Conservation (phyloP, 208 protist species). For the Leishmania aethiopica region DNA sequence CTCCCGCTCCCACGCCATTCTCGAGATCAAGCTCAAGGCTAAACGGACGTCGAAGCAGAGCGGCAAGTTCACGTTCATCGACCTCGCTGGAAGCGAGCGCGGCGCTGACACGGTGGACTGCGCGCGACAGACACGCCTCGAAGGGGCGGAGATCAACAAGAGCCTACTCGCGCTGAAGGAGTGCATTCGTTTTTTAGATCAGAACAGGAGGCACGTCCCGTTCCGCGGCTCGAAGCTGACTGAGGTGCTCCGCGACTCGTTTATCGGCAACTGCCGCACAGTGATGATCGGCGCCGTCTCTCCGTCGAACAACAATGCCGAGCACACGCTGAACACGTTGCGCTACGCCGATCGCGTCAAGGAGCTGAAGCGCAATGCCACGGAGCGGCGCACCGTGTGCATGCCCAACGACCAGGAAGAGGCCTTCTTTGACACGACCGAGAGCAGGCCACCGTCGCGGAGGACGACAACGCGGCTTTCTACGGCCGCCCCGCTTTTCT, state of each 20-base stretch:
- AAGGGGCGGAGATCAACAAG: conserved; percentile 93
- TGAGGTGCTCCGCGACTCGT: conserved; percentile 85
- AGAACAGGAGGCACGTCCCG: conserved; percentile 83
- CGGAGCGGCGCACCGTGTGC: conserved; percentile 33
- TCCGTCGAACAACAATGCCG: conserved; percentile 73
- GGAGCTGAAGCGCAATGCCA: conserved; percentile 73
- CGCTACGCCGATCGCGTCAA: conserved; percentile 90
- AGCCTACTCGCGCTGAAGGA: conserved; percentile 86
- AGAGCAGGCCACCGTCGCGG: conserved; percentile 26
- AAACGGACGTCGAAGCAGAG: conserved; percentile 7
- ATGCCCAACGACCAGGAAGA: conserved; percentile 31
- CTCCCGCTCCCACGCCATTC: conserved; percentile 96
- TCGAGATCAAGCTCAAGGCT: conserved; percentile 66
- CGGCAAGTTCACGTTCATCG: conserved; percentile 87
- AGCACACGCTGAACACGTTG: conserved; percentile 85
- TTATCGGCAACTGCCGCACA: conserved; percentile 92
- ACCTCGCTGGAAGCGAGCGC: conserved; percentile 94
- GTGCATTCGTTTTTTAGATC: conserved; percentile 85
- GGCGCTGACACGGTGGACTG: conserved; percentile 79
- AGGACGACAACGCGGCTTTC: conserved; percentile 10
- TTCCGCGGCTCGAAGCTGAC: conserved; percentile 95
- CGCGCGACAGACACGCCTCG: conserved; percentile 83
- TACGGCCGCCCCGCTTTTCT: conserved; percentile 8
- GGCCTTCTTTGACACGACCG: conserved; percentile 35
- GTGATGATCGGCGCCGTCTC: conserved; percentile 94